These are phyloP conservation scores for Arachnopeziza araneosa DNA, from an alignment of 2,329 filamentous ascomycete genomes.

Conservation along the genomic window DNA sequence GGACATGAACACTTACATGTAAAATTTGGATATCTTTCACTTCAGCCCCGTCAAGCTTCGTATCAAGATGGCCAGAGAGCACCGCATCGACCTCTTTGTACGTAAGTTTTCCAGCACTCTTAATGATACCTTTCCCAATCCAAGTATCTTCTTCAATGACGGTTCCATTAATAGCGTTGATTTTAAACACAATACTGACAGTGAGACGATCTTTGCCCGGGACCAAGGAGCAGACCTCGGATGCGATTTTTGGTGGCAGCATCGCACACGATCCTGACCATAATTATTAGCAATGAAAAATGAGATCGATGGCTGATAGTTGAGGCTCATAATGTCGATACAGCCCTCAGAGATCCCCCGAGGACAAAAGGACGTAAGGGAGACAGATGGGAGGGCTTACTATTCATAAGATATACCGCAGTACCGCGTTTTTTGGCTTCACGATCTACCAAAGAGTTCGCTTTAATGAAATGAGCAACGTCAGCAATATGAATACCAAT, in stretches of 20 bases:
- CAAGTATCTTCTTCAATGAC: conserved; percentile 83
- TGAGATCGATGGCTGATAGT: too few species aligned
- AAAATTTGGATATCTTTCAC: conserved; percentile 76
- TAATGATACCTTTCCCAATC: conserved; percentile 91
- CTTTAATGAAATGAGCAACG: conserved; percentile 94
- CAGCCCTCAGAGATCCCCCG: too few species aligned
- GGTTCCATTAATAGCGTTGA: conserved; percentile 74
- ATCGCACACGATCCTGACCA: conserved; percentile 60
- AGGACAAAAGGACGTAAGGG: too few species aligned
- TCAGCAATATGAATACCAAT: conserved; percentile 94
- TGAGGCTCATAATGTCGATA: too few species aligned
- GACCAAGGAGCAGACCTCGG: conserved; percentile 80
- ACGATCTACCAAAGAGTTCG: conserved; percentile 89
- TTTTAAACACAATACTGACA: conserved; percentile 87
- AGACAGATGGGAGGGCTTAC: too few species aligned
- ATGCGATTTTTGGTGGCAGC: conserved; percentile 78
- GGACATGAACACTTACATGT: conserved; percentile 46
- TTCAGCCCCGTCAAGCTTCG: conserved; percentile 59
- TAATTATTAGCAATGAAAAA: too few species aligned
- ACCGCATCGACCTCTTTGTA: conserved; percentile 83
- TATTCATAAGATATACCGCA: conserved; percentile 87
- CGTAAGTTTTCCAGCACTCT: conserved; percentile 79
- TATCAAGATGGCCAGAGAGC: conserved; percentile 57
- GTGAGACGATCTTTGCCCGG: conserved; percentile 87
- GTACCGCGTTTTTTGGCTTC: conserved; percentile 98